Percentiles rank a stretch among this genome's conserved stretches.
Evolutionary conservation across 192 early-diverging fungal genomes (phyloP).

Genomic region (Anaeromyces robustus): DNA sequence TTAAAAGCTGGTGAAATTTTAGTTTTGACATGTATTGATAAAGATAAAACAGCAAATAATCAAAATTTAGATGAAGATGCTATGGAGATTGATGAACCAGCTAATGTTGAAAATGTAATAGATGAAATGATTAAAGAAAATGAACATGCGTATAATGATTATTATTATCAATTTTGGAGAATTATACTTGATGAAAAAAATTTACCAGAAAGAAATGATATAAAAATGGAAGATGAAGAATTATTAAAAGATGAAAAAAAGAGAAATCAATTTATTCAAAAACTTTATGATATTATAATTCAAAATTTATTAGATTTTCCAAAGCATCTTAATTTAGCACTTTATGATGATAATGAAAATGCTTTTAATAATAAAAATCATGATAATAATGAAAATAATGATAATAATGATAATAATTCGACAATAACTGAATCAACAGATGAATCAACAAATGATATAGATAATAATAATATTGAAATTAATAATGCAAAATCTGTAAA

Average conservation of each 20-base stretch:
- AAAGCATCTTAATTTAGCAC: not conserved
- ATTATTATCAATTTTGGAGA: not conserved
- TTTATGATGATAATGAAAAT: not conserved
- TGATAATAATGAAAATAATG: not conserved
- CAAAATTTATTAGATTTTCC: not conserved
- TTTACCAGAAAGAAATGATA: not conserved
- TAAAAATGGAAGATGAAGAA: not conserved
- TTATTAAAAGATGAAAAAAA: not conserved
- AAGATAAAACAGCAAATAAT: not conserved
- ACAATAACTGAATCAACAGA: no score
- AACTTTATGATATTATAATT: not conserved
- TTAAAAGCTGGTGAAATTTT: not conserved
- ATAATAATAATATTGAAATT: no score
- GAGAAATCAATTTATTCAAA: not conserved
- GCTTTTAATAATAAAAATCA: not conserved
- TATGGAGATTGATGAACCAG: not conserved
- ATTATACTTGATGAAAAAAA: not conserved
- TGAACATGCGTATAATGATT: not conserved
- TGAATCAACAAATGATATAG: no score
- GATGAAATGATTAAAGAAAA: not conserved
- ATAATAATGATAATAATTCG: conserved; percentile 8
- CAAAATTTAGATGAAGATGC: not conserved
- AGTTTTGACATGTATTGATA: not conserved
- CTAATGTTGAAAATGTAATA: not conserved
- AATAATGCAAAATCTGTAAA: conserved; percentile 20